A percentile compares a stretch with the other conserved stretches of the same genome.
phyloP scores from a whole-genome alignment of 768 basidiomycete genomes.

The Paxillus ammoniavirescens region DNA sequence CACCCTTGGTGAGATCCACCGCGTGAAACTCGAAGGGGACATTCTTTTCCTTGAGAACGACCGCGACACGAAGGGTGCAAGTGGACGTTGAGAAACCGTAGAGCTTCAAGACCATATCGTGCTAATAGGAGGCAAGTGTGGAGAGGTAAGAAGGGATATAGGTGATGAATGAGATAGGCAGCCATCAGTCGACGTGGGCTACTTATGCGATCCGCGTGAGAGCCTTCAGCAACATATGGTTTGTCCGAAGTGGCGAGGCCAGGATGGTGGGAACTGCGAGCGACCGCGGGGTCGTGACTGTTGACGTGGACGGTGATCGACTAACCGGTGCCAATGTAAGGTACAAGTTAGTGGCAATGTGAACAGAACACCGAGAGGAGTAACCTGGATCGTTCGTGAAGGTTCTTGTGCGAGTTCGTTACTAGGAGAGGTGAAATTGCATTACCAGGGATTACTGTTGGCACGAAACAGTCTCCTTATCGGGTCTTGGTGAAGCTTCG shows the following conservation, averaged over 20 bases:
- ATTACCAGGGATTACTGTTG: too few species aligned
- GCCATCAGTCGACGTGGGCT: not conserved
- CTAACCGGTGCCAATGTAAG: not conserved
- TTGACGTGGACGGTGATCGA: not conserved
- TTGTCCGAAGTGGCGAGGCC: not conserved
- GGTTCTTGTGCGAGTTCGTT: too few species aligned
- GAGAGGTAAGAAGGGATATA: not conserved
- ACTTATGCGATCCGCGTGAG: constrained; percentile 11
- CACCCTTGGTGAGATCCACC: constrained; percentile 40
- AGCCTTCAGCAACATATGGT: not conserved
- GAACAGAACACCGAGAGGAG: constrained; percentile 1
- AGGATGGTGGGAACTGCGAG: not conserved
- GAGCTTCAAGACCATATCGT: constrained; percentile 20
- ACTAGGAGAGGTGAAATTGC: too few species aligned
- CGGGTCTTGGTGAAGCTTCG: too few species aligned
- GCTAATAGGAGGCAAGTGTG: not conserved
- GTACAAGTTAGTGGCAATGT: not conserved
- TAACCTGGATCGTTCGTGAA: not conserved
- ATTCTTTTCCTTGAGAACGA: constrained; percentile 51
- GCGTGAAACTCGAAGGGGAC: constrained; percentile 50
- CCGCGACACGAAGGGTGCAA: constrained; percentile 51
- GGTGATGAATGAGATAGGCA: not conserved
- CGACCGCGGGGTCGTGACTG: not conserved
- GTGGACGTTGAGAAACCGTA: constrained; percentile 33
- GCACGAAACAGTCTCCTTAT: too few species aligned